Base-by-base conservation (phyloP, 306 rosid genomes). In the Betula pendula region DNA sequence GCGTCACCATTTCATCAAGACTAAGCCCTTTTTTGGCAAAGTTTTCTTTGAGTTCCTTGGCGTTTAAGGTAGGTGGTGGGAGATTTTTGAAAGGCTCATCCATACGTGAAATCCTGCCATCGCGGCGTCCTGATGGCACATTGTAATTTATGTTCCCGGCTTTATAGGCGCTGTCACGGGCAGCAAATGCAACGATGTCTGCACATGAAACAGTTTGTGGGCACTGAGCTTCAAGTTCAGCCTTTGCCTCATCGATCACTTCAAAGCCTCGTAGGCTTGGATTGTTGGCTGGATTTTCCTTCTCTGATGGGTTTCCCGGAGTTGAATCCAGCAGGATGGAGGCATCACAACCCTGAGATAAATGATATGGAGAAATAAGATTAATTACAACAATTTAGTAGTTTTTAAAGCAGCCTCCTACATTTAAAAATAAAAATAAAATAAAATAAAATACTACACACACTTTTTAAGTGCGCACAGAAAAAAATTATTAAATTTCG, bases 191-290 rank as follows among this genome's bases (percentile, higher is more conserved):
- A 9, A 85, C 70, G 40, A 82, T 77, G 81, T 85, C 84, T 7
- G 83, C 89, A 15, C 86, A 85, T 0, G 87, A 85, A 2, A 85
- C 87, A 6, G 83, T 85, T 48, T 74, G 52, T 3, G 89, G 87
- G 50, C 89, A 85, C 6, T 45, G 12, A 47, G 85, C 77, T 76
- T 85, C 87, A 11, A 85, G 53, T 58, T 80, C 20, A 4, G 79
- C 75, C 75, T 85, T 85, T 33, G 81, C 89, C 22, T 77, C 70
- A 42, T 85, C 82, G 0, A 85, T 82, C 53, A 80, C 87, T 49
- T 85, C 81, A 20, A 80, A 82, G 51, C 89, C 84, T 70, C 81
- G 71, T 8, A 85, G 69, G 78, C 84, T 85, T 3, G 76, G 83
- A 1, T 75, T 63, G 81, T 85, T 83, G 10, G 84, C 84, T 0